Evolutionary conservation across 1,139 yeast species (phyloP), one percentile per base, ranked within the genome.

Genomic region (Sugiyamaella pinicola): DNA sequence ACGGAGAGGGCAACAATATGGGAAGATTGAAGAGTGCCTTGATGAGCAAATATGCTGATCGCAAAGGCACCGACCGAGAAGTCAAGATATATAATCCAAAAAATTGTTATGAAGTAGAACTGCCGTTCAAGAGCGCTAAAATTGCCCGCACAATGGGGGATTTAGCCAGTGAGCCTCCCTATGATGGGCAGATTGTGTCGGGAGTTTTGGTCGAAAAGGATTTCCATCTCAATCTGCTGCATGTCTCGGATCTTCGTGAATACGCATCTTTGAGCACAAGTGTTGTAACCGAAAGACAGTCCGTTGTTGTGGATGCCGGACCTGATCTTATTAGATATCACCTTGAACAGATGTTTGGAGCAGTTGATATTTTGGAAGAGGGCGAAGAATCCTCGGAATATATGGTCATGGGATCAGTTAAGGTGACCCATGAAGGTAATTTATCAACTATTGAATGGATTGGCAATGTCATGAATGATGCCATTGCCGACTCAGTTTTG

Each of bases 1-100:
- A 93, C 68, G 99, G 99, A n/a, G 99, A 93, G 67, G 84, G 95
- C 2, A 90, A 88, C 61, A 97, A 96, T 26, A 93, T 93, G 99
- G 99, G 98, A 54, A 83, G 99, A 67, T 74, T 93, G 52, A 93
- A 93, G 68, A 87, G 96, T 22, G 99, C 99, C 0, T 74, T 93
- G 43, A 74, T 90, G 62, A 88, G 96, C 55, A 90, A 90, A 68
- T 95, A 91, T 64, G 79, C 91, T 6, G 80, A 83, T 46, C 76
- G 88, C 50, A 90, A 86, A 66, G 91, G 90, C 7, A 89, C 97
- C 0, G 95, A 87, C 6, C 81, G 86, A 49, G 99, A 93, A 67
- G 91, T 91, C n/a, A 87, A 83, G 63, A 95, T 93, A 4, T 91
- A 80, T 72, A 93, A 90, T 61, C 99, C 99, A 1, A 81, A 88